Percentiles rank a stretch among this genome's conserved stretches.
Conservation (phyloP, 2,329 filamentous ascomycete genomes). For the Diaporthe australafricana region DNA sequence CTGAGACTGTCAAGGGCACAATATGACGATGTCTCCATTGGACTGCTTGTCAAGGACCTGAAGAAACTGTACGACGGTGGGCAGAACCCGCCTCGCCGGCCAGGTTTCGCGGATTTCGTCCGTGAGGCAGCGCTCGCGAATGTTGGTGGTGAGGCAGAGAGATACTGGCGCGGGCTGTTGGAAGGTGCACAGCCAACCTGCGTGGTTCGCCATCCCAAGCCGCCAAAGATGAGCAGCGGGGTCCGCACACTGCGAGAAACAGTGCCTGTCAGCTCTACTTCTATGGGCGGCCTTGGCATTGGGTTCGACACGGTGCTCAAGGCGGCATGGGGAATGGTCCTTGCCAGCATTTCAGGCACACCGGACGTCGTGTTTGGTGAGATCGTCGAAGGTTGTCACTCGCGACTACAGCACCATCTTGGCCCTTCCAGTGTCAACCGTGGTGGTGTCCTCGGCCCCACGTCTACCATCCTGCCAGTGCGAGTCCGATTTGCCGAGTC, state of each 20-base stretch:
- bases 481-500: slow-evolving; percentile 58
- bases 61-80: slow-evolving; percentile 57
- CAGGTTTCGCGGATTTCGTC: slow-evolving; percentile 61
- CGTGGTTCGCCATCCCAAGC: slow-evolving; percentile 56
- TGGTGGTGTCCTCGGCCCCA: slow-evolving; percentile 58
- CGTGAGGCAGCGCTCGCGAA: slow-evolving; percentile 53
- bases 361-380: slow-evolving; percentile 69
- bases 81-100: slow-evolving; percentile 48
- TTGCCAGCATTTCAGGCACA: slow-evolving; percentile 60
- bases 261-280: slow-evolving; percentile 54
- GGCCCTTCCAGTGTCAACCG: slow-evolving; percentile 65
- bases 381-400: slow-evolving; percentile 60
- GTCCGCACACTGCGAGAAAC: slow-evolving; percentile 54
- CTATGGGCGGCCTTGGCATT: slow-evolving; percentile 54
- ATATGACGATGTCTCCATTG: slow-evolving; percentile 59
- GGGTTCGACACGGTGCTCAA: slow-evolving; percentile 66
- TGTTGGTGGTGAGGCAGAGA: slow-evolving; percentile 49
- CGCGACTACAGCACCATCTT: slow-evolving; percentile 46
- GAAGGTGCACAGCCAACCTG: slow-evolving; percentile 60
- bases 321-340: slow-evolving; percentile 67
- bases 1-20: slow-evolving; percentile 62
- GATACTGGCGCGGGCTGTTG: slow-evolving; percentile 52
- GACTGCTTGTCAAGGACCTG: slow-evolving; percentile 61
- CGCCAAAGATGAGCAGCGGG: slow-evolving; percentile 51
- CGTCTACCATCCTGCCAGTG: slow-evolving; percentile 60